phyloP scores from a whole-genome alignment of 768 basidiomycete genomes.

The Lenzites betulinus region DNA sequence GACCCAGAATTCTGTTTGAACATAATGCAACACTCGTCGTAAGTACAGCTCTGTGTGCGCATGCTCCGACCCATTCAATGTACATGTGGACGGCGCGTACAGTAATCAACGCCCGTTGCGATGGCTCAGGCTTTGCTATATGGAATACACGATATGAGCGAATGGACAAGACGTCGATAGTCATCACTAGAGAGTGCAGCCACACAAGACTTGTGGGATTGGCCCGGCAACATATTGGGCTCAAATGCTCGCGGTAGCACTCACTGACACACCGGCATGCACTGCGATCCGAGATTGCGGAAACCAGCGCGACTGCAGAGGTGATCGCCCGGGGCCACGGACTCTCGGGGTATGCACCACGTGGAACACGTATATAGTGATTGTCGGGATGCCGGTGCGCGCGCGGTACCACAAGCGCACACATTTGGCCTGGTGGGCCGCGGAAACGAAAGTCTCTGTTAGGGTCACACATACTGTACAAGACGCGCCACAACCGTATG shows the following conservation, averaged over 20 bases:
- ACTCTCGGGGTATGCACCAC: not conserved
- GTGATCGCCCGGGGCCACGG: not conserved
- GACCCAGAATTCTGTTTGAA: constrained; percentile 8
- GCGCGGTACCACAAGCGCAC: not conserved
- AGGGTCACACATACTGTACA: no score
- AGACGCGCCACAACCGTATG: not conserved
- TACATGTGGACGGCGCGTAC: not conserved
- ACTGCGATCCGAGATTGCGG: not conserved
- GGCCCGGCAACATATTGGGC: not conserved
- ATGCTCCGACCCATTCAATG: not conserved
- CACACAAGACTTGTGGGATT: not conserved
- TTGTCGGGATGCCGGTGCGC: not conserved
- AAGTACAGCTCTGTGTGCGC: not conserved
- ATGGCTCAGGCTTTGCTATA: not conserved
- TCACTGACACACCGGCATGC: not conserved
- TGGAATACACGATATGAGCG: no score
- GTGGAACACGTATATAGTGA: not conserved
- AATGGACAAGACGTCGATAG: no score
- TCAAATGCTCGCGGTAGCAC: not conserved
- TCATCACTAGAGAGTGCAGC: no score
- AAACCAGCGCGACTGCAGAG: not conserved
- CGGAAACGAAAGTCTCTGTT: not conserved
- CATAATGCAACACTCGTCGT: not conserved
- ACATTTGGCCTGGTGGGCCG: not conserved
- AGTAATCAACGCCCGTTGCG: not conserved